Percentiles rank a stretch among this genome's conserved stretches.
Evolutionary conservation across 2,329 filamentous ascomycete species (phyloP).

Genomic region (Alternaria angustiovoidea): DNA sequence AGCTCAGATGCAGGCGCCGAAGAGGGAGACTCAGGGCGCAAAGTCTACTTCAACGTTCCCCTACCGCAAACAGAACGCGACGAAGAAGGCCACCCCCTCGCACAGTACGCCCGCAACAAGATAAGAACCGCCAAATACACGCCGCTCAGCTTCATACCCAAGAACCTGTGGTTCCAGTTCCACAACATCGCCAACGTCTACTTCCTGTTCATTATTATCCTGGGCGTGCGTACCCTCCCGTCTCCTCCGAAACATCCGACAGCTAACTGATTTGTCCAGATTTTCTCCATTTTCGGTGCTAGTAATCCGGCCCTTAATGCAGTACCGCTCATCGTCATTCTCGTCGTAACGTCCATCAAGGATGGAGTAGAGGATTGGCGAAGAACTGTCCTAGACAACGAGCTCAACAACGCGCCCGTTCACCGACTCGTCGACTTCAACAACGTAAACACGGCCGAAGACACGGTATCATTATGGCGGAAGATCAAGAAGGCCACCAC

Average conservation of each 20-base stretch:
- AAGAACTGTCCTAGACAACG: slow-evolving; percentile 87
- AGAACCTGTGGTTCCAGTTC: slow-evolving; percentile 97
- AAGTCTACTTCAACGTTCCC: slow-evolving; percentile 85
- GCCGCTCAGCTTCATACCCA: slow-evolving; percentile 90
- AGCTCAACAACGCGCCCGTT: slow-evolving; percentile 94
- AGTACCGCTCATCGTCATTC: slow-evolving; percentile 91
- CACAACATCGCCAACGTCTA: slow-evolving; percentile 99
- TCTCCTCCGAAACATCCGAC: slow-evolving; percentile 12
- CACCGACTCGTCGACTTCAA: slow-evolving; percentile 87
- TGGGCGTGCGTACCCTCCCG: slow-evolving; percentile 73
- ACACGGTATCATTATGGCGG: slow-evolving; percentile 86
- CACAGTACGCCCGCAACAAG: slow-evolving; percentile 86
- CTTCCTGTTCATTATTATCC: slow-evolving; percentile 94
- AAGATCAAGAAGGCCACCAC: slow-evolving; percentile 88
- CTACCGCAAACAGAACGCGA: slow-evolving; percentile 79
- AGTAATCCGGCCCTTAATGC: slow-evolving; percentile 88
- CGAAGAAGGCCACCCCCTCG: slow-evolving; percentile 77
- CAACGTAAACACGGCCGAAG: slow-evolving; percentile 91
- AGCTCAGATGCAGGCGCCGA: slow-evolving; percentile 53
- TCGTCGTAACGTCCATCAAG: slow-evolving; percentile 87
- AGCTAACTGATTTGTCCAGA: slow-evolving; percentile 62
- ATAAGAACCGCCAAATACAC: slow-evolving; percentile 98
- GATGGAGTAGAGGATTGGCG: slow-evolving; percentile 96
- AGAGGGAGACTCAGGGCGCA: slow-evolving; percentile 55
- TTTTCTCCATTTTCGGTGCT: slow-evolving; percentile 95